Base-by-base conservation (phyloP, 139 green algal genomes). In the Tetradesmus obliquus region DNA sequence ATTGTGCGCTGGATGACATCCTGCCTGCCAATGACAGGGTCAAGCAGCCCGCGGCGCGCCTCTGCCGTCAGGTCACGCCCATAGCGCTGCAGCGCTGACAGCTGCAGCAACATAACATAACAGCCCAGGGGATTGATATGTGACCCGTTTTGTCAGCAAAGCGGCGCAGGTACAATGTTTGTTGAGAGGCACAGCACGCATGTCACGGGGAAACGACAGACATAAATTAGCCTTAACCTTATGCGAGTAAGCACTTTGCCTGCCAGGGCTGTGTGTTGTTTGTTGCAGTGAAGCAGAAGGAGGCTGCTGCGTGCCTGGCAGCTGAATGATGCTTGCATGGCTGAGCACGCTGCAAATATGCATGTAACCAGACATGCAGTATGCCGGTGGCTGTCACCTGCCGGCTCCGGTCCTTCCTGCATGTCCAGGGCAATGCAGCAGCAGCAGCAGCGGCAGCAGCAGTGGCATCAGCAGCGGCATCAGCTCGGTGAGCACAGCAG, bases 61-160 rank as follows among this genome's bases (percentile, higher is more conserved):
- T 96, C 93, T 32, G 90, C 93, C 9, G 96, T 98, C 58, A 98
- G 87, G 89, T 98, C 95, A 0, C 95, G 93, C 17, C 96, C 96
- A 90, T 96, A 97, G 4, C 93, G 94, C 80, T 93, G 80, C 57
- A 98, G 87, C 1, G 93, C 89, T n/a, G 66, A 58, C 79, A 91
- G 79, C 58, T 91, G 66, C 7, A 76, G 58, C 89, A 24, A 71
- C 55, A 8, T 20, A 71, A 17, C 8, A 71, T 10, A 10, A 20
- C 60, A 71, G 60, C 60, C 15, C 7, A 13, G 8, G 60, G 60
- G 8, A 45, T 45, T 45, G 32, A 45, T 45, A 45, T 45, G 32
- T 45, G 32, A 45, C 32, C 32, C 32, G 32, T 45, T 45, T 45
- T 45, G 32, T 45, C 32, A 45, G 32, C 32, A 45, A 45, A 45